These are phyloP conservation scores for Hansenula sp. DNA, from an alignment of 1,139 yeast species.

Conservation along the genomic window DNA sequence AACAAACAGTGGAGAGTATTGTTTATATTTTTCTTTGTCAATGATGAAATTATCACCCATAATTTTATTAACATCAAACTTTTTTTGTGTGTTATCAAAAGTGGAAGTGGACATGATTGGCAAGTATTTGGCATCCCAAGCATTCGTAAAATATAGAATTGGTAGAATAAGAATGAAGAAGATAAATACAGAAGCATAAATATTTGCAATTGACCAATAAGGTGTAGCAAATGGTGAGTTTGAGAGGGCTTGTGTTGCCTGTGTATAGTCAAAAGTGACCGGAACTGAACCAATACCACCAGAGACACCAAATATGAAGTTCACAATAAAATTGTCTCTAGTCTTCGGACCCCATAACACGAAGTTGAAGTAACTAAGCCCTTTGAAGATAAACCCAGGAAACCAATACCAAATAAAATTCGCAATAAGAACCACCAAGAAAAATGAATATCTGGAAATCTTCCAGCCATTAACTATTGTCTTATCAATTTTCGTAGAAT, in stretches of 20 bases:
- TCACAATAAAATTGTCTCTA: conserved; percentile 36
- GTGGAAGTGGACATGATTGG: conserved; percentile 37
- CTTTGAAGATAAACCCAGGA: conserved; percentile 52
- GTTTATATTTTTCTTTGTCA: conserved; percentile 28
- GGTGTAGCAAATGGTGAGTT: conserved; percentile 54
- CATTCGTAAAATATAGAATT: conserved; percentile 33
- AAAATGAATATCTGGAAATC: conserved; percentile 43
- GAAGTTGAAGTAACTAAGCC: conserved; percentile 53
- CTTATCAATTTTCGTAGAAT: conserved; percentile 26
- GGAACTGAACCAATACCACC: conserved; percentile 55
- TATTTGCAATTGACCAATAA: conserved; percentile 37
- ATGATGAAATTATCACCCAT: conserved; percentile 29
- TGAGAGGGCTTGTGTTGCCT: conserved; percentile 34
- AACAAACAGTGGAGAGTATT: conserved; percentile 36
- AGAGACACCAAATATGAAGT: conserved; percentile 47
- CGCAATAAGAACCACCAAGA: conserved; percentile 33
- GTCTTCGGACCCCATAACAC: conserved; percentile 40
- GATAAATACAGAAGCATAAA: conserved; percentile 28
- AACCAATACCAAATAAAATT: conserved; percentile 53
- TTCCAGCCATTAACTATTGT: conserved; percentile 39
- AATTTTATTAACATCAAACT: conserved; percentile 35
- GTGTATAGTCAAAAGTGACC: conserved; percentile 44
- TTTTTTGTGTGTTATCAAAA: conserved; percentile 31
- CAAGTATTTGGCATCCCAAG: conserved; percentile 37
- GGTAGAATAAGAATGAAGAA: conserved; percentile 32